Evolutionary conservation across 169 alveolate genomes (phyloP).

Genomic region (Fabrea salina): DNA sequence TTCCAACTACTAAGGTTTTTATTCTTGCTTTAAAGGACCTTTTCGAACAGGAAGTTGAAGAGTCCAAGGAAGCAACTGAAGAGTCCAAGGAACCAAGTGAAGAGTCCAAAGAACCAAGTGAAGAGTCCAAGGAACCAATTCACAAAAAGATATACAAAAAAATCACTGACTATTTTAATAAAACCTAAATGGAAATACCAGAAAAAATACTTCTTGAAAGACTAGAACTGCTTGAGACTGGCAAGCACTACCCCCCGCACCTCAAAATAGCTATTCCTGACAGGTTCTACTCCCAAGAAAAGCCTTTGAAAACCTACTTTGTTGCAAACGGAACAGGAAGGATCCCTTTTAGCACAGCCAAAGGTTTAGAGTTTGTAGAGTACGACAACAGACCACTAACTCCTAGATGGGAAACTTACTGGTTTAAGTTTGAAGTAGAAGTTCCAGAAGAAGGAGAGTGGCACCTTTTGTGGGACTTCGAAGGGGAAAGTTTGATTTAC

Average conservation of each 20-base stretch:
- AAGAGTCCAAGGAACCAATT: background rate
- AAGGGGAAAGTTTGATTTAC: constrained; percentile 41
- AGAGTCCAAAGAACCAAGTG: background rate
- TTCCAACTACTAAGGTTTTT: background rate
- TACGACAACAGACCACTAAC: constrained; percentile 7
- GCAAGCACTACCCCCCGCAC: background rate
- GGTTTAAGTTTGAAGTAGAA: constrained; percentile 37
- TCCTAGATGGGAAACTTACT: constrained; percentile 34
- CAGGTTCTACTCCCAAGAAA: background rate
- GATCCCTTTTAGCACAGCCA: background rate
- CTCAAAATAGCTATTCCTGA: background rate
- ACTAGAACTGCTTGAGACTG: background rate
- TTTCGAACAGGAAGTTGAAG: background rate
- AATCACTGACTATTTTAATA: no score
- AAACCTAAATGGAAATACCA: background rate
- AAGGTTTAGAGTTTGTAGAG: background rate
- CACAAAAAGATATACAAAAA: no score
- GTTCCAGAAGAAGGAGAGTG: constrained; percentile 39
- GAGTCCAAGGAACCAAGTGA: background rate
- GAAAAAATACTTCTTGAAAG: background rate
- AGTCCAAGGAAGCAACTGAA: background rate
- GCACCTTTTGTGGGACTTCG: constrained; percentile 50
- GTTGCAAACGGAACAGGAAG: background rate
- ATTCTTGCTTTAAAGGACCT: background rate
- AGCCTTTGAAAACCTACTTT: background rate